Conservation (phyloP, 371 early-diverging fungal species). For the Rhizomucor pusillus region DNA sequence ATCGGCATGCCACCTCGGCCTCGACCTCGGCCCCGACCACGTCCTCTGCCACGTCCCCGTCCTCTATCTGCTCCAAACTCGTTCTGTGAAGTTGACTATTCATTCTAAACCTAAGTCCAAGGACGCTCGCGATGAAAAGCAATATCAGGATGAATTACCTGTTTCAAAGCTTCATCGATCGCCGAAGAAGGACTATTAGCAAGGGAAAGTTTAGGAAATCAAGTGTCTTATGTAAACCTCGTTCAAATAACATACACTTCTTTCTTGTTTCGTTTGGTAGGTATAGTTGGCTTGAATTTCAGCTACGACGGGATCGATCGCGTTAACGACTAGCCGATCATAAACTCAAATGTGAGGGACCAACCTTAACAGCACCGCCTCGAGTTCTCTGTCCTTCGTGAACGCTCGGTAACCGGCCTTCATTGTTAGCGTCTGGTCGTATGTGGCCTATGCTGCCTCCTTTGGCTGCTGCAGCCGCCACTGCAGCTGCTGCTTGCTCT, state of each 20-base stretch:
- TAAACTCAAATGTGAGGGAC: not conserved
- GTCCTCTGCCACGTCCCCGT: slow-evolving; percentile 38
- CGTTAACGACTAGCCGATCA: not conserved
- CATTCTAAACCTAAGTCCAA: no score
- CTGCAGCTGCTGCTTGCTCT: not conserved
- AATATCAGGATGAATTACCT: not conserved
- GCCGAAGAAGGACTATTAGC: slow-evolving; percentile 29
- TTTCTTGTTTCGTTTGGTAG: slow-evolving; percentile 61
- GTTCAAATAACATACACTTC: slow-evolving; percentile 45
- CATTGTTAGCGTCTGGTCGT: slow-evolving; percentile 26
- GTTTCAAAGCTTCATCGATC: slow-evolving; percentile 32
- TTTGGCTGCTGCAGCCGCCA: not conserved
- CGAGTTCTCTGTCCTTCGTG: slow-evolving; percentile 45
- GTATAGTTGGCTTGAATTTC: slow-evolving; percentile 67
- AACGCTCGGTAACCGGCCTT: slow-evolving; percentile 44
- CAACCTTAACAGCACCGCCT: slow-evolving; percentile 51
- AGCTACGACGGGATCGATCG: slow-evolving; percentile 29
- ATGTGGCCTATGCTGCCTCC: slow-evolving; percentile 38
- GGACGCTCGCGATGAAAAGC: no score
- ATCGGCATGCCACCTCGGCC: slow-evolving; percentile 24
- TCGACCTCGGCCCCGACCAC: slow-evolving; percentile 37
- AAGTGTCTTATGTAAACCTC: no score
- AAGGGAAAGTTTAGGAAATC: slow-evolving; percentile 4
- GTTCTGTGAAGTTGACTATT: slow-evolving; percentile 14
- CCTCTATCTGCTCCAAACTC: no score